These are phyloP conservation scores for Onygenales sp. DNA, from an alignment of 2,329 filamentous ascomycete species.

Conservation along the genomic window DNA sequence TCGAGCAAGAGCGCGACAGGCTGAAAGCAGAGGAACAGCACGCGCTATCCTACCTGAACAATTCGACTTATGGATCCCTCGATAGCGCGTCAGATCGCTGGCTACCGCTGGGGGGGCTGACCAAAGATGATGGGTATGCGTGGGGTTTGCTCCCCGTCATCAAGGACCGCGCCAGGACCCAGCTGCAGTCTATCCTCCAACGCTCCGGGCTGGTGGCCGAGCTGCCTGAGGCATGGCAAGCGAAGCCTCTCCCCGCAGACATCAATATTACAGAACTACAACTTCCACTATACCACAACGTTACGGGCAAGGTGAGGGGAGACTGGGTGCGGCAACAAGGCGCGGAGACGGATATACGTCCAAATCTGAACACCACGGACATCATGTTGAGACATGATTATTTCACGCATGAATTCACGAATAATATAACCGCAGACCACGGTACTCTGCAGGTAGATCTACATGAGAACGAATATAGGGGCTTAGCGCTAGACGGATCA, in stretches of 20 bases:
- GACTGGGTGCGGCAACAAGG: constrained; percentile 56
- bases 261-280: constrained; percentile 27
- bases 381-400: constrained; percentile 60
- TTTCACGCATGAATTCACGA: constrained; percentile 56
- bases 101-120: constrained; percentile 70
- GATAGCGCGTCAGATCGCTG: constrained; percentile 35
- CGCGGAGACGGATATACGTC: constrained; percentile 31
- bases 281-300: constrained; percentile 63
- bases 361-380: constrained; percentile 54
- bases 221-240: constrained; percentile 17
- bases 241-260: constrained; percentile 13
- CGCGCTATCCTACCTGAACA: constrained; percentile 41
- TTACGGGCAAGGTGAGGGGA: constrained; percentile 68
- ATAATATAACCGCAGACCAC: constrained; percentile 67
- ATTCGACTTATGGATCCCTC: constrained; percentile 45
- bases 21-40: constrained; percentile 41
- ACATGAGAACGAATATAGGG: constrained; percentile 42
- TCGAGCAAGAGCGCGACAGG: constrained; percentile 37
- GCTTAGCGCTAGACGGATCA: constrained; percentile 33
- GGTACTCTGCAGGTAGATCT: constrained; percentile 64
- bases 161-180: constrained; percentile 54
- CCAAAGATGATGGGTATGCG: constrained; percentile 61
- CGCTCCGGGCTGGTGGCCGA: constrained; percentile 23
- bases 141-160: constrained; percentile 67
- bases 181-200: constrained; percentile 28